Evolutionary conservation across 2,329 filamentous ascomycete species (phyloP).

Genomic region (Xylariaceae sp.): DNA sequence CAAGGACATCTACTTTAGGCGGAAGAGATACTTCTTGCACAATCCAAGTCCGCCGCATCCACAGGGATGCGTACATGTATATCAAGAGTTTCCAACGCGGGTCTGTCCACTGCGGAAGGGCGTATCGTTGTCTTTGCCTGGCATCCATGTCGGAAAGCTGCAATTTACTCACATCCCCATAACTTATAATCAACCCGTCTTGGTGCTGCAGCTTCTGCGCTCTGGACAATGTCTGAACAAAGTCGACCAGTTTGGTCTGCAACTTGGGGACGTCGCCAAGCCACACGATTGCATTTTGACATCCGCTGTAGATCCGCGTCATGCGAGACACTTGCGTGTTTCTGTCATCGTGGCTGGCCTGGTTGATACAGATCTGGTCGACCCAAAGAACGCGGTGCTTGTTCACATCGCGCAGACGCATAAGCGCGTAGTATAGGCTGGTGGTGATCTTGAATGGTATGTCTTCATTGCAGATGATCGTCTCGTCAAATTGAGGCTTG

Average conservation of each 20-base stretch:
- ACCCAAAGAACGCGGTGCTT: constrained; percentile 1
- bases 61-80: constrained; percentile 7
- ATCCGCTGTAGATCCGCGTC: constrained; percentile 8
- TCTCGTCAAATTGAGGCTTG: constrained; percentile 5
- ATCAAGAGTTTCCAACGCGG: constrained; percentile 8
- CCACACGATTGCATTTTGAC: constrained; percentile 9
- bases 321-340: constrained; percentile 6
- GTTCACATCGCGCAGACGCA: constrained; percentile 8
- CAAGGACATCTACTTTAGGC: constrained; percentile 5
- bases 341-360: constrained; percentile 2
- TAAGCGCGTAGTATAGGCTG: constrained; percentile 6
- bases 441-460: constrained; percentile 8
- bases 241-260: constrained; percentile 4
- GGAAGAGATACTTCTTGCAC: constrained; percentile 10
- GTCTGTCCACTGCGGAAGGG: constrained; percentile 5
- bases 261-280: constrained; percentile 7
- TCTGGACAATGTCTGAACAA: constrained; percentile 6
- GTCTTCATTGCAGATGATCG: constrained; percentile 8
- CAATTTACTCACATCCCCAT: constrained; percentile 5
- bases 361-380: no score
- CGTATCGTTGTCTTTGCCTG: constrained; percentile 6
- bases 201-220: constrained; percentile 9
- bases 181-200: constrained; percentile 5
- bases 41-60: constrained; percentile 11
- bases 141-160: constrained; percentile 10